A percentile compares a stretch with the other conserved stretches of the same genome.
phyloP scores from a whole-genome alignment of 2,329 filamentous ascomycete species.

The Cladosporium halotolerans region DNA sequence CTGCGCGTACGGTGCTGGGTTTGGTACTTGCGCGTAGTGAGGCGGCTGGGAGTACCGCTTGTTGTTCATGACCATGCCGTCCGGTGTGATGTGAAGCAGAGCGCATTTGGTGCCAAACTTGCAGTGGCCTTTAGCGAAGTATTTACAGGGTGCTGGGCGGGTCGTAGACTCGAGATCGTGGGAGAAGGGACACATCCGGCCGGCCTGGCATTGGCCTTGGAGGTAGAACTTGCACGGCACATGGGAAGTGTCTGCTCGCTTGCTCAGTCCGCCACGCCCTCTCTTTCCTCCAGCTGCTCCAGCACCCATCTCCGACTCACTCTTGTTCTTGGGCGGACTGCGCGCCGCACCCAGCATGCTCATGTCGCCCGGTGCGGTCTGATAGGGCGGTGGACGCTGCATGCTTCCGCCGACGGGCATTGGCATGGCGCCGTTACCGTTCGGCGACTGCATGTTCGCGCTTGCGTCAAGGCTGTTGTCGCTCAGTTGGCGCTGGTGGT shows the following conservation, averaged over 20 bases:
- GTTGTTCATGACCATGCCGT: constrained; percentile 91
- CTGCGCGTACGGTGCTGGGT: constrained; percentile 18
- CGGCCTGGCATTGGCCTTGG: constrained; percentile 91
- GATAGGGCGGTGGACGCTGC: constrained; percentile 17
- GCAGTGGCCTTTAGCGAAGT: constrained; percentile 99
- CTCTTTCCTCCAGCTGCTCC: not conserved
- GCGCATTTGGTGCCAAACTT: constrained; percentile 98
- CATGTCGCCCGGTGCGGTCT: constrained; percentile 15
- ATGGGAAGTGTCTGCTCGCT: constrained; percentile 73
- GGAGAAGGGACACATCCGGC: constrained; percentile 90
- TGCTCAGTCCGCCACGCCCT: constrained; percentile 17
- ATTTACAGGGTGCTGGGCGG: constrained; percentile 90
- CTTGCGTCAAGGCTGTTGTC: constrained; percentile 3
- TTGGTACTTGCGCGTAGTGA: constrained; percentile 15
- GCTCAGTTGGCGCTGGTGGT: constrained; percentile 5
- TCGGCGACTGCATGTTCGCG: constrained; percentile 8
- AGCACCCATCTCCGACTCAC: constrained; percentile 23
- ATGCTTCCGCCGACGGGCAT: constrained; percentile 20
- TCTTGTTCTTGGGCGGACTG: constrained; percentile 47
- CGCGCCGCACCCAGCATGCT: constrained; percentile 30
- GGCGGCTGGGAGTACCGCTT: constrained; percentile 35
- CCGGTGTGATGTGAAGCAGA: constrained; percentile 89
- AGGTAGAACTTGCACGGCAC: constrained; percentile 99
- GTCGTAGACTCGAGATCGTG: constrained; percentile 81
- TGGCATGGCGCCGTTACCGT: constrained; percentile 23